These are phyloP conservation scores for Penicillium italicum DNA, from an alignment of 2,329 filamentous ascomycete species.

Conservation along the genomic window DNA sequence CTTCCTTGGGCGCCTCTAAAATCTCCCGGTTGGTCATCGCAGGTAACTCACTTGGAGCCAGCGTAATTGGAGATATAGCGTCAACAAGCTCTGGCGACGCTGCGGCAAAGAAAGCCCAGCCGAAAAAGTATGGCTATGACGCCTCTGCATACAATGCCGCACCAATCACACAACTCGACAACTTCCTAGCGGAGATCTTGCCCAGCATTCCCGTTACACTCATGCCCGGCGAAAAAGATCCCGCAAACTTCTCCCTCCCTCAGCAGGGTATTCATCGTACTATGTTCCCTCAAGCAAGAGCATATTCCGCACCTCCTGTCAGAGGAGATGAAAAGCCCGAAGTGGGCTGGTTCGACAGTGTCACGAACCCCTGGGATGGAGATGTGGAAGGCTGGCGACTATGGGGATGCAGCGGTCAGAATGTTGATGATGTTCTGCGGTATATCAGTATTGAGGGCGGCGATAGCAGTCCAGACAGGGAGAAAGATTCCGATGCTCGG, in stretches of 20 bases:
- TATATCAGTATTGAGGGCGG: conserved; percentile 62
- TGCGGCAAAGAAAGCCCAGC: conserved; percentile 46
- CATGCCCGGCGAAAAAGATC: conserved; percentile 78
- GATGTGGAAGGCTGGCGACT: conserved; percentile 88
- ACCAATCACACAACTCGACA: conserved; percentile 78
- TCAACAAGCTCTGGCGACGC: conserved; percentile 37
- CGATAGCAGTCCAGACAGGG: conserved; percentile 22
- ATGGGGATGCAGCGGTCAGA: conserved; percentile 84
- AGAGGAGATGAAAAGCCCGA: conserved; percentile 39
- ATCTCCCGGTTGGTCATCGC: conserved; percentile 88
- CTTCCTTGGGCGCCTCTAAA: conserved; percentile 37
- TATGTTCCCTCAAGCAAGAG: conserved; percentile 75
- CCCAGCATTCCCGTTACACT: conserved; percentile 85
- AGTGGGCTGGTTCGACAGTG: conserved; percentile 75
- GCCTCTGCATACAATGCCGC: conserved; percentile 79
- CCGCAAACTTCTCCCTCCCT: conserved; percentile 82
- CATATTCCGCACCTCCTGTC: conserved; percentile 53
- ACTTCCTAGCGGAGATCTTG: conserved; percentile 74
- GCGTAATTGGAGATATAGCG: conserved; percentile 31
- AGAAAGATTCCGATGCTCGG: conserved; percentile 60
- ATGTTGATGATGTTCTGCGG: conserved; percentile 88
- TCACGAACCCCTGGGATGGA: conserved; percentile 91
- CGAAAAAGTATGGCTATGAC: conserved; percentile 94
- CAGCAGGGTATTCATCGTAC: conserved; percentile 91
- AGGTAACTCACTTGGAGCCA: conserved; percentile 72